A percentile compares a stretch with the other conserved stretches of the same genome.
phyloP scores from a whole-genome alignment of 148 eudicot genomes.

The Camellia granthamiana region DNA sequence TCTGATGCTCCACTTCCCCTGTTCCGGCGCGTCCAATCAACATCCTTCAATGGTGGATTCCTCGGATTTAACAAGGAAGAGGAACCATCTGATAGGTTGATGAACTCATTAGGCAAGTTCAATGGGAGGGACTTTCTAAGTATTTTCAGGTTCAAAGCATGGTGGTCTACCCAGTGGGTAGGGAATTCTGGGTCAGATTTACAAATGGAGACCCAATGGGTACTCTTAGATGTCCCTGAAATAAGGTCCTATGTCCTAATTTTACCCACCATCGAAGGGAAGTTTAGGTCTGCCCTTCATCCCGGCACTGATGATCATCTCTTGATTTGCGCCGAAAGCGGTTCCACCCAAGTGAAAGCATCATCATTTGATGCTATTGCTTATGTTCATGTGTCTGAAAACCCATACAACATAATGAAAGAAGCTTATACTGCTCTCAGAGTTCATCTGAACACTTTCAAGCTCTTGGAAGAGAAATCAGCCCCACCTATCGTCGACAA shows the following conservation, averaged over 20 bases:
- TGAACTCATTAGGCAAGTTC: slow-evolving; percentile 53
- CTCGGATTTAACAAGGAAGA: slow-evolving; percentile 49
- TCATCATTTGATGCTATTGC: slow-evolving; percentile 51
- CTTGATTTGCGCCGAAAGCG: slow-evolving; percentile 53
- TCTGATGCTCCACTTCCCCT: slow-evolving; percentile 48
- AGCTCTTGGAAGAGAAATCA: slow-evolving; percentile 59
- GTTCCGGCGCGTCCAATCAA: slow-evolving; percentile 39
- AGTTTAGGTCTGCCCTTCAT: slow-evolving; percentile 54
- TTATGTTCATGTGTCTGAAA: slow-evolving; percentile 56
- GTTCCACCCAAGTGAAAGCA: slow-evolving; percentile 39
- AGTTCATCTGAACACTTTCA: slow-evolving; percentile 58
- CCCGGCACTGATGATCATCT: slow-evolving; percentile 51
- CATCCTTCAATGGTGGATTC: slow-evolving; percentile 49
- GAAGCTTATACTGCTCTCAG: slow-evolving; percentile 57
- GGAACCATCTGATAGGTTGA: slow-evolving; percentile 35
- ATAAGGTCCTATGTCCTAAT: slow-evolving; percentile 45
- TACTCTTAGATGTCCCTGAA: slow-evolving; percentile 58
- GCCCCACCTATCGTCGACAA: slow-evolving; percentile 41
- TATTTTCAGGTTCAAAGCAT: slow-evolving; percentile 68
- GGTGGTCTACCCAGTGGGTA: slow-evolving; percentile 84
- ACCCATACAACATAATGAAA: slow-evolving; percentile 62
- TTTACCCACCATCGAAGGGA: slow-evolving; percentile 50
- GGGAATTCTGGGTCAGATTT: slow-evolving; percentile 58
- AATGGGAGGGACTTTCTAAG: slow-evolving; percentile 51
- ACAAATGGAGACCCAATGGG: slow-evolving; percentile 70